phyloP scores from a whole-genome alignment of 2,329 filamentous ascomycete genomes.

The Verticillium tricorpus region DNA sequence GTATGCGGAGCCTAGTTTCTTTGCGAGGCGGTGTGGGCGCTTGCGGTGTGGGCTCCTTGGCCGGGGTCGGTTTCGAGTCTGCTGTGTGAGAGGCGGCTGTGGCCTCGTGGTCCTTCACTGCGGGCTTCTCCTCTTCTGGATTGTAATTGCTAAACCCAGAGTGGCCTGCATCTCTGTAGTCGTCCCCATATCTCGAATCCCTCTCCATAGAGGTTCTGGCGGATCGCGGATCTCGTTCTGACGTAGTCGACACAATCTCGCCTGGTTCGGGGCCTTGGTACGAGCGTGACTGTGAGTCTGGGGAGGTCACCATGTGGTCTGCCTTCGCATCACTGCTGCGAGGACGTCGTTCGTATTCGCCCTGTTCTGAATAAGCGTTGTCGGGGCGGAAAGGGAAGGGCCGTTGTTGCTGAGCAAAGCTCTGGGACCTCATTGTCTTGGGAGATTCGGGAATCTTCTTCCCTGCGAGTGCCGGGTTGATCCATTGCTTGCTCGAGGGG shows the following conservation, averaged over 20 bases:
- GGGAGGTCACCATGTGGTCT: slow-evolving; percentile 27
- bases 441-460: slow-evolving; percentile 50
- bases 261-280: slow-evolving; percentile 42
- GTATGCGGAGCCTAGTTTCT: slow-evolving; percentile 21
- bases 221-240: slow-evolving; percentile 34
- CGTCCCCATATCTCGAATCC: slow-evolving; percentile 6
- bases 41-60: neutral
- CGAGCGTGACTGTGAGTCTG: slow-evolving; percentile 31
- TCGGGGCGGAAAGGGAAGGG: slow-evolving; percentile 31
- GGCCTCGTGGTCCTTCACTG: slow-evolving; percentile 8
- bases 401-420: slow-evolving; percentile 39
- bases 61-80: neutral
- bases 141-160: slow-evolving; percentile 5
- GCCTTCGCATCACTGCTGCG: slow-evolving; percentile 50
- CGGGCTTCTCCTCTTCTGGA: slow-evolving; percentile 3
- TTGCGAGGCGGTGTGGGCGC: slow-evolving; percentile 9
- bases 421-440: slow-evolving; percentile 45
- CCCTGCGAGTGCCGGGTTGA: slow-evolving; percentile 41
- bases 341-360: slow-evolving; percentile 40
- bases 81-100: neutral
- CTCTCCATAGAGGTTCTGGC: slow-evolving; percentile 14
- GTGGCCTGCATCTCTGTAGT: slow-evolving; percentile 7
- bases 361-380: slow-evolving; percentile 26
- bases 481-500: slow-evolving; percentile 56
- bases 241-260: slow-evolving; percentile 34